These are phyloP conservation scores for Fraxinus americana DNA, from an alignment of 257 asterid species.

Conservation along the genomic window DNA sequence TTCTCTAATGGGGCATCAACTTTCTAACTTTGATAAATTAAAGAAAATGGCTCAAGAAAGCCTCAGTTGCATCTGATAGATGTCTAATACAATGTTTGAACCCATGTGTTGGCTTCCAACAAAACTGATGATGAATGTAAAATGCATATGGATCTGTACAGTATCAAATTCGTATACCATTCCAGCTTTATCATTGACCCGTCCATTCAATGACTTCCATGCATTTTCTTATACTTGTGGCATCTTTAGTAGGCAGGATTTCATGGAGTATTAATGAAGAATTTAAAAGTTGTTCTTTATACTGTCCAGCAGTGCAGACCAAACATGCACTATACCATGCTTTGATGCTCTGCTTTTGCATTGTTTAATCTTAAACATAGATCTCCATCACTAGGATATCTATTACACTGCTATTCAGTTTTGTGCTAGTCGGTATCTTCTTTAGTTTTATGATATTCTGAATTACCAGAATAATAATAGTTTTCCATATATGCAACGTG, in stretches of 20 bases:
- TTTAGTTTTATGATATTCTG: not conserved
- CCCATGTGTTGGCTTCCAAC: not conserved
- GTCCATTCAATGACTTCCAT: not conserved
- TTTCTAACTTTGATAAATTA: too few relatives aligned
- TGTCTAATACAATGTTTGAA: not conserved
- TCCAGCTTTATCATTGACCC: not conserved
- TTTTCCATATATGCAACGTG: slow-evolving; percentile 1
- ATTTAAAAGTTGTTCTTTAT: not conserved
- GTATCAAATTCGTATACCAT: not conserved
- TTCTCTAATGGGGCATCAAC: too few relatives aligned
- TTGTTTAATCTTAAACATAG: not conserved
- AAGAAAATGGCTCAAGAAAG: not conserved
- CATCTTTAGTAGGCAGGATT: not conserved
- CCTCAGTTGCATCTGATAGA: not conserved
- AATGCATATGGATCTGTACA: not conserved
- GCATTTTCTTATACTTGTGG: not conserved
- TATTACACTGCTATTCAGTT: not conserved
- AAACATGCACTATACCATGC: not conserved
- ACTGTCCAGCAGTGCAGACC: not conserved
- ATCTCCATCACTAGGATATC: not conserved
- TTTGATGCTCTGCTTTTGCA: not conserved
- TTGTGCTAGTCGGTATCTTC: not conserved
- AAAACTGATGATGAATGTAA: not conserved
- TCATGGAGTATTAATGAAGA: not conserved
- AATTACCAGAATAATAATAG: not conserved